Conservation (phyloP, 345 rosid genomes). For the Cardiospermum halicacabum region DNA sequence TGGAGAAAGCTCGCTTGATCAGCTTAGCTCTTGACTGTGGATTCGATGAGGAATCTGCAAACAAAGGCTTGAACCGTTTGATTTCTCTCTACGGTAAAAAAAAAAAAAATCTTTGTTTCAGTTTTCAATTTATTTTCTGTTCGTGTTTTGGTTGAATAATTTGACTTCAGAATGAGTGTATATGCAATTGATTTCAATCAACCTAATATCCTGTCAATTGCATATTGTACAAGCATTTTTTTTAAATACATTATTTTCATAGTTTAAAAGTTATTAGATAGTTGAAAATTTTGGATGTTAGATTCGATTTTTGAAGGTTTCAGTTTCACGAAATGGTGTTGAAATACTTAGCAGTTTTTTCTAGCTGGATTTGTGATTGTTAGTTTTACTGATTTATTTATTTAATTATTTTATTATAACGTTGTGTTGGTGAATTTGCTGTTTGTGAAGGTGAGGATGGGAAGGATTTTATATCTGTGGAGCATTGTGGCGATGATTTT, state of each 20-base stretch:
- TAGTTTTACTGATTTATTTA: not conserved
- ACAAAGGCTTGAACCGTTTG: slow-evolving; percentile 55
- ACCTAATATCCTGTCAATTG: not conserved
- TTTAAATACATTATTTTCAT: not conserved
- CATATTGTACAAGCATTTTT: not conserved
- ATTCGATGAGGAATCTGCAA: slow-evolving; percentile 62
- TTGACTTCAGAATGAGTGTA: not conserved
- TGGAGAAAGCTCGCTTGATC: slow-evolving; percentile 62
- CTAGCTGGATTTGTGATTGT: not conserved
- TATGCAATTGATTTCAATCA: not conserved
- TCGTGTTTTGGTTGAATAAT: not conserved
- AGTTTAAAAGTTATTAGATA: not conserved
- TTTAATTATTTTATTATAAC: not conserved
- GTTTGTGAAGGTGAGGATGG: slow-evolving; percentile 67
- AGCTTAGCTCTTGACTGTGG: slow-evolving; percentile 69
- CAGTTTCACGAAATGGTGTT: not conserved
- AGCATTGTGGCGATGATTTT: slow-evolving; percentile 82
- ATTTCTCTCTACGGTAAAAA: slow-evolving; percentile 74
- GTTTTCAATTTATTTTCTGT: not conserved
- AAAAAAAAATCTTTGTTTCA: not conserved
- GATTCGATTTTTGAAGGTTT: not conserved
- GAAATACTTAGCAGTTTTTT: not conserved
- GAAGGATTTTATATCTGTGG: slow-evolving; percentile 71
- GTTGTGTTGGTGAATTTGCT: not conserved
- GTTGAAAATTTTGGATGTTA: not conserved